Conservation (phyloP, 305 asterid species). For the Fraxinus latifolia region DNA sequence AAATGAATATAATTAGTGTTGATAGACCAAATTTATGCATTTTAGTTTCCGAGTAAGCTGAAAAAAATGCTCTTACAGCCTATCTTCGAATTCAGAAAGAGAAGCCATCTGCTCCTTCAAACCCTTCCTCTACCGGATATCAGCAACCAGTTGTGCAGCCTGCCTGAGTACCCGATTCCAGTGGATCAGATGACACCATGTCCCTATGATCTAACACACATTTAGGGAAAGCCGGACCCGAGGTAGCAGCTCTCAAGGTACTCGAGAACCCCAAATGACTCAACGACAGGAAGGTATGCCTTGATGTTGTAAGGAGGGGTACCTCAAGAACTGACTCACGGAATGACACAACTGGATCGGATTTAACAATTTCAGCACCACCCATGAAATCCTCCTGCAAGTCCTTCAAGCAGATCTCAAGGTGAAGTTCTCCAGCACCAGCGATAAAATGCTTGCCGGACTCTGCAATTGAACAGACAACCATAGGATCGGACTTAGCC, state of each 20-base stretch:
- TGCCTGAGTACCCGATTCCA: background rate
- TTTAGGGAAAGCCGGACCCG: background rate
- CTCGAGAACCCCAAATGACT: background rate
- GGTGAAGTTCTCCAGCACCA: background rate
- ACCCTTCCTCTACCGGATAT: background rate
- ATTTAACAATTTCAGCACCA: conserved; percentile 22
- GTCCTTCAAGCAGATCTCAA: conserved; percentile 21
- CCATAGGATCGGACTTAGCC: conserved; percentile 24
- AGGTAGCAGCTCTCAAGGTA: background rate
- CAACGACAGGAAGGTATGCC: background rate
- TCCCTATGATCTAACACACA: background rate
- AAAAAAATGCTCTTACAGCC: background rate
- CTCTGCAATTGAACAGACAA: background rate
- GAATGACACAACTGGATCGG: no score
- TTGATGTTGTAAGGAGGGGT: background rate
- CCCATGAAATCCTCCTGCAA: conserved; percentile 29
- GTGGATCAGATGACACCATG: background rate
- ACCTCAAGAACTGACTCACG: background rate
- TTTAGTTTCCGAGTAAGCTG: background rate
- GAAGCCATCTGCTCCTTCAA: background rate
- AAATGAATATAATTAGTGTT: background rate
- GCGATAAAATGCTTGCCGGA: background rate
- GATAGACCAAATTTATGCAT: background rate
- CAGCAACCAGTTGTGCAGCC: background rate
- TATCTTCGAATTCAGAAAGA: background rate